These are phyloP conservation scores for Ophiostoma ulmi DNA, from an alignment of 2,329 filamentous ascomycete genomes.

Conservation along the genomic window DNA sequence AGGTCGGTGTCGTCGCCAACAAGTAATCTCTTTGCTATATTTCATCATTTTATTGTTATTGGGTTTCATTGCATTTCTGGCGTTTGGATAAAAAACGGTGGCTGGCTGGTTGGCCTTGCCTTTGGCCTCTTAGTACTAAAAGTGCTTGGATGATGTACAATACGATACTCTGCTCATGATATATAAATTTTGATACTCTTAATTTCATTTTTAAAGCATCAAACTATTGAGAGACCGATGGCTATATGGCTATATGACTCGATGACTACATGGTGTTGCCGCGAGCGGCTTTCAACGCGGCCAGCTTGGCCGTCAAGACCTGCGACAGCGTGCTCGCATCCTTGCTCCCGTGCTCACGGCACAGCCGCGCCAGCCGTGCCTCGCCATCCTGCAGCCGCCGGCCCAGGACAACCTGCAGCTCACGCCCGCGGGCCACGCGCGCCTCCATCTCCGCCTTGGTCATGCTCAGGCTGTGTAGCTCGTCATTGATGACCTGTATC, in stretches of 20 bases:
- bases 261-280: not conserved
- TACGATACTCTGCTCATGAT: slow-evolving; percentile 29
- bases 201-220: not conserved
- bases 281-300: not conserved
- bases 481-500: slow-evolving; percentile 22
- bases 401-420: slow-evolving; percentile 18
- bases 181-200: slow-evolving; percentile 13
- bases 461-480: slow-evolving; percentile 28
- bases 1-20: slow-evolving; percentile 96
- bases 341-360: slow-evolving; percentile 15
- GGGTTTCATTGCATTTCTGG: slow-evolving; percentile 16
- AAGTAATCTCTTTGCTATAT: slow-evolving; percentile 32
- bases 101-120: not conserved
- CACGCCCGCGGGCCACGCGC: slow-evolving; percentile 17
- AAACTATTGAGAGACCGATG: too few relatives aligned
- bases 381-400: slow-evolving; percentile 19
- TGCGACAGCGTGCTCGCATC: slow-evolving; percentile 9
- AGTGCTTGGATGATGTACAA: slow-evolving; percentile 17
- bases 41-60: not conserved
- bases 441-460: slow-evolving; percentile 18
- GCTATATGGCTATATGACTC: not conserved
- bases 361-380: slow-evolving; percentile 20
- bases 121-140: not conserved
- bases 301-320: slow-evolving; percentile 9
- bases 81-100: slow-evolving; percentile 20